Conservation (phyloP, 2,329 filamentous ascomycete species). For the Phialophora tarda region DNA sequence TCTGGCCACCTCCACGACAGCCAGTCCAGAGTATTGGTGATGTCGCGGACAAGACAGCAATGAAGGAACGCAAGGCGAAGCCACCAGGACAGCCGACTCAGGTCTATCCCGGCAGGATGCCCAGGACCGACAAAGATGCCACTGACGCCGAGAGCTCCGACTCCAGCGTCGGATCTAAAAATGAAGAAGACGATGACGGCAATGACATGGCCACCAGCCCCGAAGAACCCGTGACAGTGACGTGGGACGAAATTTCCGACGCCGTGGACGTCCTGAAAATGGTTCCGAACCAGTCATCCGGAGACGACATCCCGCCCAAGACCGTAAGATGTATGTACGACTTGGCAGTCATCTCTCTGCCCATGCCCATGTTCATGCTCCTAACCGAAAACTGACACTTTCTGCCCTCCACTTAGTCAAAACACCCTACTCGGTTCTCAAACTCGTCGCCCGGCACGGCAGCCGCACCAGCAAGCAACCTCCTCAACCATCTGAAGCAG, state of each 20-base stretch:
- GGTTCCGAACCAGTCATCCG: neutral
- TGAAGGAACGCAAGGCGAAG: neutral
- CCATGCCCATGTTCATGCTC: neutral
- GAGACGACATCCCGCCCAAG: constrained; percentile 6
- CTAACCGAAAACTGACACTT: neutral
- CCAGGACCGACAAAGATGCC: constrained; percentile 10
- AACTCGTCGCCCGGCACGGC: constrained; percentile 25
- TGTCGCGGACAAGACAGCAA: neutral
- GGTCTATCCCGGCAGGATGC: neutral
- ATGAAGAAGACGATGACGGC: neutral
- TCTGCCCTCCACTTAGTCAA: constrained; percentile 10
- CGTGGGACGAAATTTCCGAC: constrained; percentile 17
- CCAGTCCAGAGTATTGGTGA: neutral
- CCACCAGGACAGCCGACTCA: neutral
- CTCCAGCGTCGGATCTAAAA: neutral
- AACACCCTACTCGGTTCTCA: constrained; percentile 28
- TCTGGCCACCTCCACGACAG: constrained; percentile 19
- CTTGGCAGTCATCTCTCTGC: too few species aligned
- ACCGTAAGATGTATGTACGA: constrained; percentile 16
- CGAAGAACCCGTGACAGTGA: neutral
- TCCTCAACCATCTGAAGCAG: too few species aligned
- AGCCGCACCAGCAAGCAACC: neutral
- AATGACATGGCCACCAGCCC: constrained; percentile 13
- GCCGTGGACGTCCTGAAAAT: constrained; percentile 20
- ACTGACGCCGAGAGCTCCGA: constrained; percentile 6